Percentiles rank a stretch among this genome's conserved stretches.
Conservation (phyloP, 441 rosid genomes). For the Croton setiger region DNA sequence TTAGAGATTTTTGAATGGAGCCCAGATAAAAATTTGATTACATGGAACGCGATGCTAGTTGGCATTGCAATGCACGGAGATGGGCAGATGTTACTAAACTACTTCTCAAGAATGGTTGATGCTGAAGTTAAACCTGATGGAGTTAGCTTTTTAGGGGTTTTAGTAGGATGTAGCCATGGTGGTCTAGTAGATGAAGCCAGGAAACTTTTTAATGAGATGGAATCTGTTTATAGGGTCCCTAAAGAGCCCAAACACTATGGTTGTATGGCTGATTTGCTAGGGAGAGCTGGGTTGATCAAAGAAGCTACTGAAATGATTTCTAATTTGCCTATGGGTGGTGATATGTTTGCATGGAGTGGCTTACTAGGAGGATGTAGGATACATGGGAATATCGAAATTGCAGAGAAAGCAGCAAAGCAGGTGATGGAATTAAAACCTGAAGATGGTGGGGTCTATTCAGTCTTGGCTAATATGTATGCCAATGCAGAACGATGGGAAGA, state of each 20-base stretch:
- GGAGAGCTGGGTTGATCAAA: conserved; percentile 56
- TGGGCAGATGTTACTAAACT: conserved; percentile 36
- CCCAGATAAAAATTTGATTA: conserved; percentile 38
- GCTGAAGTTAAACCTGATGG: conserved; percentile 51
- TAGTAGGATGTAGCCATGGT: conserved; percentile 71
- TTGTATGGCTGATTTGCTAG: conserved; percentile 71
- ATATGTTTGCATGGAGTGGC: conserved; percentile 65
- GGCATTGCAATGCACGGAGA: conserved; percentile 68
- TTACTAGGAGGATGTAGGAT: conserved; percentile 68
- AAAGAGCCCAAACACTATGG: conserved; percentile 65
- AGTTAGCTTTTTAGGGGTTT: conserved; percentile 51
- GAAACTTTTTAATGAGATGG: conserved; percentile 55
- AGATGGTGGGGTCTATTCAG: conserved; percentile 68
- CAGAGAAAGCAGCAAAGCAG: conserved; percentile 57
- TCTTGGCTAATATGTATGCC: conserved; percentile 63
- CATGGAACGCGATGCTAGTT: conserved; percentile 70
- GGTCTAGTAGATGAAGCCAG: conserved; percentile 61
- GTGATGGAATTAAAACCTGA: conserved; percentile 55
- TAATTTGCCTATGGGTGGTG: conserved; percentile 49
- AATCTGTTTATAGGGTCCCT: conserved; percentile 34
- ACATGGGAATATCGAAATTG: conserved; percentile 58
- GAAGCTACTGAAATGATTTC: conserved; percentile 55
- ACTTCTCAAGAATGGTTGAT: conserved; percentile 47
- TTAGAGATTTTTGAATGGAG: conserved; percentile 44
- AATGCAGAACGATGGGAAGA: conserved; percentile 65